A percentile compares a stretch with the other conserved stretches of the same genome.
Conservation (phyloP, 805 yeast genomes). For the Saturnispora hagleri region DNA sequence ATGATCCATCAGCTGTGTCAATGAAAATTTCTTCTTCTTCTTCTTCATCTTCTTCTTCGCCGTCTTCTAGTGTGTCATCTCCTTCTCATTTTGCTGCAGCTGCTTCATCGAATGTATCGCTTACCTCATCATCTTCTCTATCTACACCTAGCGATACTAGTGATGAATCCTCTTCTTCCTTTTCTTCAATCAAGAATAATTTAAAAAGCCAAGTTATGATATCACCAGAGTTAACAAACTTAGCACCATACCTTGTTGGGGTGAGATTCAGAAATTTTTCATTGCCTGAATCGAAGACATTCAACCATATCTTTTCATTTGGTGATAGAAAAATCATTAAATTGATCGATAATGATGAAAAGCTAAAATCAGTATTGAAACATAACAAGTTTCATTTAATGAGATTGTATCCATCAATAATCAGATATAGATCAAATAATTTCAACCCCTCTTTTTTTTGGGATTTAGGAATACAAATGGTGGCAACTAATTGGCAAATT, state of each 20-base stretch:
- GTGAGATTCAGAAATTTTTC: conserved; percentile 73
- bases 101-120: background rate
- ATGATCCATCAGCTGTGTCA: background rate
- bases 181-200: conserved; percentile 16
- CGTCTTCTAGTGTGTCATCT: background rate
- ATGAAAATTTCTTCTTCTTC: conserved; percentile 6
- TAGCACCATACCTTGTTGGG: conserved; percentile 72
- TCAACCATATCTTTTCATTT: conserved; percentile 79
- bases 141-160: background rate
- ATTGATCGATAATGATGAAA: conserved; percentile 54
- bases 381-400: conserved; percentile 70
- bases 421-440: conserved; percentile 69
- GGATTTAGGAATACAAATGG: conserved; percentile 87
- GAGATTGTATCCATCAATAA: conserved; percentile 82
- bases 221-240: conserved; percentile 38
- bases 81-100: background rate
- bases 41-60: background rate
- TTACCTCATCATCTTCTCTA: background rate
- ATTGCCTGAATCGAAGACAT: conserved; percentile 72
- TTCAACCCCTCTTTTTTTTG: conserved; percentile 75
- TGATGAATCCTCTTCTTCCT: background rate
- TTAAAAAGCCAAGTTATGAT: conserved; percentile 17
- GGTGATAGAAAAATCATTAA: conserved; percentile 61
- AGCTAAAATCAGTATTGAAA: conserved; percentile 48
- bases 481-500: conserved; percentile 95